phyloP scores from a whole-genome alignment of 164 flowering plant species.

The Taxillus chinensis region DNA sequence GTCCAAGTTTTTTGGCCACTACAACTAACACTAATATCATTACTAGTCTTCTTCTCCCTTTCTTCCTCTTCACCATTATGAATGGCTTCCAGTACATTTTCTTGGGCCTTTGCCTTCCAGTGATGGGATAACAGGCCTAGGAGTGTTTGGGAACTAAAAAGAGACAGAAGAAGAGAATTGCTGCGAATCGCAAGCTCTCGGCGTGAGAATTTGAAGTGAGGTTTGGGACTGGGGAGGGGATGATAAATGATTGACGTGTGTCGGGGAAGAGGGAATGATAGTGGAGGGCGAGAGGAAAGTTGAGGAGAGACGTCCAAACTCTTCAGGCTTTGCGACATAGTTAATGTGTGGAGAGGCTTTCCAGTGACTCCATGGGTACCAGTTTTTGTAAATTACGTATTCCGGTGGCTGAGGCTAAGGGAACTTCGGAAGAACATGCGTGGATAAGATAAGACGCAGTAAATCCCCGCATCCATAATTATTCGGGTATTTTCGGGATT shows the following conservation, averaged over 20 bases:
- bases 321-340: conserved; percentile 14
- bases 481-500: too few species aligned
- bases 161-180: conserved; percentile 36
- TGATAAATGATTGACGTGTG: conserved; percentile 14
- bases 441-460: too few species aligned
- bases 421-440: too few species aligned
- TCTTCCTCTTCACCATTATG: background rate
- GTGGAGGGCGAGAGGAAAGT: conserved; percentile 7
- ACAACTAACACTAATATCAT: conserved; percentile 12
- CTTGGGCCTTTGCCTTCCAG: conserved; percentile 37
- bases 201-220: conserved; percentile 33
- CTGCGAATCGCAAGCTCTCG: conserved; percentile 32
- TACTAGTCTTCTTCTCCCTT: conserved; percentile 4
- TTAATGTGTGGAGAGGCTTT: too few species aligned
- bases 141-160: conserved; percentile 20
- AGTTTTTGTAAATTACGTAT: too few species aligned
- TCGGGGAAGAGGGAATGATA: conserved; percentile 9
- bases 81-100: conserved; percentile 5
- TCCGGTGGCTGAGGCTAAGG: too few species aligned
- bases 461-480: too few species aligned
- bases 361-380: too few species aligned
- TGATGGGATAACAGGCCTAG: conserved; percentile 19
- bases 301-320: conserved; percentile 13
- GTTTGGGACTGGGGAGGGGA: conserved; percentile 11
- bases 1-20: conserved; percentile 17